A percentile compares a stretch with the other conserved stretches of the same genome.
phyloP scores from a whole-genome alignment of 768 basidiomycete genomes.

The Russula foetens region DNA sequence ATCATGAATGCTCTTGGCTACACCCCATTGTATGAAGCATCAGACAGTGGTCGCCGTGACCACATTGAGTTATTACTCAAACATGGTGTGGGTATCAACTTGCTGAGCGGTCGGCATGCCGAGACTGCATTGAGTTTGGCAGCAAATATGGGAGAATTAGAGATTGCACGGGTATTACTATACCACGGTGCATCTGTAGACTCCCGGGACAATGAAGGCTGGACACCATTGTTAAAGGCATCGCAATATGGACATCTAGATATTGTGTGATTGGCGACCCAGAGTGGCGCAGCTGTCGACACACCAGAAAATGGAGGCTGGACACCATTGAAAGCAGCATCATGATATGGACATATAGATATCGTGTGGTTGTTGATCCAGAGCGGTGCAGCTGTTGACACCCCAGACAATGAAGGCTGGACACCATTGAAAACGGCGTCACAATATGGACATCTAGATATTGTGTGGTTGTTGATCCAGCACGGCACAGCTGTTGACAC shows the following conservation, averaged over 20 bases:
- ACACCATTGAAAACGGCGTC: neutral
- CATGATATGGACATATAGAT: neutral
- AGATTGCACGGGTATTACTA: neutral
- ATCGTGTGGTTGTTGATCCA: neutral
- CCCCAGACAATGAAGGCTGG: neutral
- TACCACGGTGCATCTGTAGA: neutral
- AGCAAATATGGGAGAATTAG: neutral
- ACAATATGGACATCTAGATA: neutral
- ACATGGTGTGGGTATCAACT: neutral
- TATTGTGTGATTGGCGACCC: neutral
- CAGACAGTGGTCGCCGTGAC: neutral
- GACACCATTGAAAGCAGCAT: neutral
- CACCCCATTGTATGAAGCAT: neutral
- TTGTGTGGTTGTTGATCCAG: neutral
- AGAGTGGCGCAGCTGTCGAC: neutral
- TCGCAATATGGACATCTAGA: neutral
- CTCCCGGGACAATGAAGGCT: neutral
- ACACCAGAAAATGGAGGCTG: neutral
- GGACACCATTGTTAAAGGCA: neutral
- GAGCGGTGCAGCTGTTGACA: neutral
- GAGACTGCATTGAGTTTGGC: neutral
- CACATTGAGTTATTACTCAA: neutral
- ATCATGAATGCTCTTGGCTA: neutral
- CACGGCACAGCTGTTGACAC: neutral
- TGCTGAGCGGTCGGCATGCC: fast-evolving